Percentiles rank a stretch among this genome's conserved stretches.
These are phyloP conservation scores for Septoria linicola DNA, from an alignment of 2,329 filamentous ascomycete species.

Conservation along the genomic window DNA sequence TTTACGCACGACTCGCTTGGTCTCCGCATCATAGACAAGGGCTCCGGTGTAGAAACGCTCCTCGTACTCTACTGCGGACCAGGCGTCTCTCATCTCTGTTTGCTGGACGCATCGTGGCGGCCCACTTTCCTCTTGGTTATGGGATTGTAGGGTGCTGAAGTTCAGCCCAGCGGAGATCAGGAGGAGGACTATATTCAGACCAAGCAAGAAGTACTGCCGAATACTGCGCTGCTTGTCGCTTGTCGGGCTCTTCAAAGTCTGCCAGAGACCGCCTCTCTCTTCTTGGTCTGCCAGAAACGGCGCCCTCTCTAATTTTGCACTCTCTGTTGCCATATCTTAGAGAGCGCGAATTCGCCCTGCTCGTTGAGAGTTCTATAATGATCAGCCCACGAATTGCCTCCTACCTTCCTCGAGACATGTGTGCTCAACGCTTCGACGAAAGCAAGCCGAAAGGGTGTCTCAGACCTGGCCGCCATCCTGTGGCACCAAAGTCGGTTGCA, in stretches of 20 bases:
- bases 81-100: constrained; percentile 21
- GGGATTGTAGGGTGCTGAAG: not conserved
- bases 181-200: constrained; percentile 4
- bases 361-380: not conserved
- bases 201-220: constrained; percentile 10
- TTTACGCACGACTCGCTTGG: constrained; percentile 7
- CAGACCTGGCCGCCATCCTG: not conserved
- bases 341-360: not conserved
- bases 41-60: constrained; percentile 18
- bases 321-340: not conserved
- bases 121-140: not conserved
- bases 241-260: constrained; percentile 3
- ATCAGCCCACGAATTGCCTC: not conserved
- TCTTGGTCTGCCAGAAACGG: constrained; percentile 1
- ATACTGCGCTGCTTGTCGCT: constrained; percentile 1
- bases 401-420: not conserved
- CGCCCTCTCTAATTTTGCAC: not conserved
- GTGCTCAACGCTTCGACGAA: not conserved
- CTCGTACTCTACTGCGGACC: constrained; percentile 19
- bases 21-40: constrained; percentile 17
- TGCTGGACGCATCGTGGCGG: constrained; percentile 11
- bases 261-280: not conserved
- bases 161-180: constrained; percentile 5
- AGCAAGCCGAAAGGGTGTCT: not conserved
- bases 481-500: constrained; percentile 1